A percentile compares a stretch with the other conserved stretches of the same genome.
phyloP scores from a whole-genome alignment of 441 rosid genomes.

The Gossypium gossypioides region DNA sequence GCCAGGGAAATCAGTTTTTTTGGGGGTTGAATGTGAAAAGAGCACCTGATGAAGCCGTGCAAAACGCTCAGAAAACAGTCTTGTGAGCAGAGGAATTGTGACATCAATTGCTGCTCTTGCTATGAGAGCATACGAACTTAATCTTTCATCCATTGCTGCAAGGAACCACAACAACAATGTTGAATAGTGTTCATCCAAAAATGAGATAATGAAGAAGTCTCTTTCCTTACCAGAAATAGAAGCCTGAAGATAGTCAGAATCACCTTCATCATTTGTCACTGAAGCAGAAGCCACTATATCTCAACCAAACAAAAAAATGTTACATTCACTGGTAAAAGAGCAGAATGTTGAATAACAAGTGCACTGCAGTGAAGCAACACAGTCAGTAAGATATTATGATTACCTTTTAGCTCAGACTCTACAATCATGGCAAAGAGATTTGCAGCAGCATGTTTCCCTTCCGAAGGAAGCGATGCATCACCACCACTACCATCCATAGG shows the following conservation, averaged over 20 bases:
- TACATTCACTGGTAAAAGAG: constrained; percentile 14
- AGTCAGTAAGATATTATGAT: constrained; percentile 13
- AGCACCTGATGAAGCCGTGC: constrained; percentile 77
- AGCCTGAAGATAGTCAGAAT: constrained; percentile 58
- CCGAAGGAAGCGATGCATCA: constrained; percentile 59
- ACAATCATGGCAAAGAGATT: constrained; percentile 64
- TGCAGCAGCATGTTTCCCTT: constrained; percentile 76
- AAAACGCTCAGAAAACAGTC: constrained; percentile 61
- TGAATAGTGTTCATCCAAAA: not conserved
- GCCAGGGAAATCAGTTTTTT: not conserved
- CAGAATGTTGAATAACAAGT: constrained; percentile 4
- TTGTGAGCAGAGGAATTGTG: constrained; percentile 68
- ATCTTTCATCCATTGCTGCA: constrained; percentile 95
- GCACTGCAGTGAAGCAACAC: constrained; percentile 16
- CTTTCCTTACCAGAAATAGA: constrained; percentile 69
- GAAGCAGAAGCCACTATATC: constrained; percentile 69
- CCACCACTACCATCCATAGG: constrained; percentile 48
- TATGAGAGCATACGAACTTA: constrained; percentile 90
- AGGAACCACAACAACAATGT: constrained; percentile 17
- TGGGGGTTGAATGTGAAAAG: constrained; percentile 1
- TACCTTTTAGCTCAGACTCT: constrained; percentile 82
- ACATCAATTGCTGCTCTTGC: constrained; percentile 82
- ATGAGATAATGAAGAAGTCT: constrained; percentile 8
- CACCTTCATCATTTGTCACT: constrained; percentile 55
- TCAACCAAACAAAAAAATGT: constrained; percentile 6